Evolutionary conservation across 331 rosid genomes (phyloP).

Genomic region (Erythrophleum ivorense): DNA sequence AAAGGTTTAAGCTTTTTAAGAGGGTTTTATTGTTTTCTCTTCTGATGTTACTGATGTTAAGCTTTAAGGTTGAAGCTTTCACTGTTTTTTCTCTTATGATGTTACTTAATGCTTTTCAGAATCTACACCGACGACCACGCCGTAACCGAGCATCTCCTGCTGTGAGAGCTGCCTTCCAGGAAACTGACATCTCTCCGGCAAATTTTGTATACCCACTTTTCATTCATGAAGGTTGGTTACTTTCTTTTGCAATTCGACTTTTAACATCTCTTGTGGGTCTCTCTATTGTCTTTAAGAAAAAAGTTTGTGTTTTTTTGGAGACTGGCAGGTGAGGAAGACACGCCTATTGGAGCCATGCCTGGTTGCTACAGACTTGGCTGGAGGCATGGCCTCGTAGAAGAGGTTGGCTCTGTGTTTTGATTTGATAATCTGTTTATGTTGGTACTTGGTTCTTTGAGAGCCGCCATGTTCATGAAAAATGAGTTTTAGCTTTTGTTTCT

Average conservation of each 20-base stretch:
- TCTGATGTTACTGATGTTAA: not conserved
- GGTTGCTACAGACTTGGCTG: constrained; percentile 94
- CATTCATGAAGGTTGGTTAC: constrained; percentile 80
- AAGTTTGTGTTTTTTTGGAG: no score
- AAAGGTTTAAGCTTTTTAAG: no score
- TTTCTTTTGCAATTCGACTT: not conserved
- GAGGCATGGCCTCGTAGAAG: constrained; percentile 90
- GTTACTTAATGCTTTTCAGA: constrained; percentile 46
- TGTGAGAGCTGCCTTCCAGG: constrained; percentile 70
- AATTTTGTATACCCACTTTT: constrained; percentile 93
- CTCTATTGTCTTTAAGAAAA: constrained; percentile 25
- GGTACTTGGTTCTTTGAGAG: no score
- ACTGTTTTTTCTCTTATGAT: not conserved
- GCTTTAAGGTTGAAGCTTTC: not conserved
- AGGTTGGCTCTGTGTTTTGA: constrained; percentile 56
- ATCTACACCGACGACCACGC: constrained; percentile 76
- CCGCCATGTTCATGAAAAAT: constrained; percentile 2
- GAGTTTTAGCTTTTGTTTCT: constrained; percentile 13
- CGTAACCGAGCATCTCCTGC: constrained; percentile 71
- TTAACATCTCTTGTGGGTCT: constrained; percentile 25
- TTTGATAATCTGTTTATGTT: no score
- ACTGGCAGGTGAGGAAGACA: constrained; percentile 79
- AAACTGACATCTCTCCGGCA: no score
- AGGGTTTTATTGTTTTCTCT: no score
- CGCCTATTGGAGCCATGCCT: constrained; percentile 94